Base-by-base conservation (phyloP, 495 filamentous ascomycete genomes). In the Penicillium riverlandense region DNA sequence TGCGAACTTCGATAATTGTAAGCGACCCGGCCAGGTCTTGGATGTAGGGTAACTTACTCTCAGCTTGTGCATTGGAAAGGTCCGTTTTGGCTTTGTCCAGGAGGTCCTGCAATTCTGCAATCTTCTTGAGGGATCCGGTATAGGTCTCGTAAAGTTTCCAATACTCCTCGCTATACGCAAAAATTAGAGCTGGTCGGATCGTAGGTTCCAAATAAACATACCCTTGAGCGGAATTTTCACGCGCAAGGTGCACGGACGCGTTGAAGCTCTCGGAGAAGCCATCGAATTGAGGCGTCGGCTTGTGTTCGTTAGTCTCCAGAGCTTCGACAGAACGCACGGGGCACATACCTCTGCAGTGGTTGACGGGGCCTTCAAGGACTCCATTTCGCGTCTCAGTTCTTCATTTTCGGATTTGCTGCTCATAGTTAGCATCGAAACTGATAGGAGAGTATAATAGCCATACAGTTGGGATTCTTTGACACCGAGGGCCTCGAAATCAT, bases 121-220 rank as follows among this genome's bases (percentile, higher is more conserved):
- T 58, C 48, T 66, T 71, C 43, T 65, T 62, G 14, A 71, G 60
- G n/a, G 58, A 48, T 7, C 51, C 45, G 7, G 68, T 67, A 43
- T 66, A 67, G 32, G 67, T 66, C 29, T 73, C 71, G 38, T 72
- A 72, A 40, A 73, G 43, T 33, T 66, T 70, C 62, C 66, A 73
- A 42, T 74, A 74, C 16, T 71, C 64, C 33, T 74, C 69, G 49
- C 72, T 71, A 14, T 4, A 40, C 10, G 14, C 22, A 9, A 6
- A 30, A 7, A 37, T 67, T 51, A 70, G 58, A 35, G 45, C 33
- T 16, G 11, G 8, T 35, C 35, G 27, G 10, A 35, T 11, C 35
- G n/a, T 29, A 14, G 12, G 28, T 4, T 1, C 8, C 6, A 35
- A 7, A 2, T 14, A 30, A 28, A 28, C 48, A 37, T 59, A 69